Conservation (phyloP, 306 rosid genomes). For the Acacia melanoxylon region DNA sequence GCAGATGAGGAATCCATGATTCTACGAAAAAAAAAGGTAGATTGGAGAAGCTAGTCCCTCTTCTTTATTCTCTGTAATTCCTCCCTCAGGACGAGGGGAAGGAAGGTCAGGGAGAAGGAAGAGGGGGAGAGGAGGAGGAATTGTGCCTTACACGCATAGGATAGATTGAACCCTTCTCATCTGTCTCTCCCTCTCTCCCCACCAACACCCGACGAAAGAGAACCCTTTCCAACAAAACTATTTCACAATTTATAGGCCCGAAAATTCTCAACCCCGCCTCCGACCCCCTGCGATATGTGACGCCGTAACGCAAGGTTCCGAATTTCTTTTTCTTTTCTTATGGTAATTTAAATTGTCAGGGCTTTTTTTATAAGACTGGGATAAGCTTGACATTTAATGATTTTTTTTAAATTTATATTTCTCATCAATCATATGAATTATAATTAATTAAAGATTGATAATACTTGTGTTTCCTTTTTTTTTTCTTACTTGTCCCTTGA, state of each 20-base stretch:
- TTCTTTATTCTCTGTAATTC: constrained; percentile 11
- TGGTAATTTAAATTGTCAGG: too few species aligned
- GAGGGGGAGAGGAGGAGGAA: constrained; percentile 19
- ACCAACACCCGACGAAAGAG: constrained; percentile 5
- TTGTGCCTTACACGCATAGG: constrained; percentile 42
- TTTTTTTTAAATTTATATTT: too few species aligned
- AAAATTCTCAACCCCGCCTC: neutral
- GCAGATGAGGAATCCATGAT: constrained; percentile 59
- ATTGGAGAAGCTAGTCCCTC: constrained; percentile 24
- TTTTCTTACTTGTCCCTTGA: too few species aligned
- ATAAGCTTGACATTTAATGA: too few species aligned
- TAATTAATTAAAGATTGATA: too few species aligned
- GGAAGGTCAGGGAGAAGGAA: constrained; percentile 34
- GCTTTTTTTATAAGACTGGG: too few species aligned
- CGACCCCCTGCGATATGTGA: neutral
- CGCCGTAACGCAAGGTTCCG: neutral
- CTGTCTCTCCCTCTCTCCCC: neutral
- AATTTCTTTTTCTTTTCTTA: too few species aligned
- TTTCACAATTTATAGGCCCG: neutral
- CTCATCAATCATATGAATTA: too few species aligned
- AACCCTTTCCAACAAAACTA: neutral
- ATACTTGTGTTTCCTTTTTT: too few species aligned
- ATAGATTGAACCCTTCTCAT: constrained; percentile 21
- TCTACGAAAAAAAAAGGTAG: neutral
- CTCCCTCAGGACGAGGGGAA: constrained; percentile 4